A percentile compares a stretch with the other conserved stretches of the same genome.
Evolutionary conservation across 2,329 filamentous ascomycete species (phyloP).

Genomic region (Aspergillus bombycis): DNA sequence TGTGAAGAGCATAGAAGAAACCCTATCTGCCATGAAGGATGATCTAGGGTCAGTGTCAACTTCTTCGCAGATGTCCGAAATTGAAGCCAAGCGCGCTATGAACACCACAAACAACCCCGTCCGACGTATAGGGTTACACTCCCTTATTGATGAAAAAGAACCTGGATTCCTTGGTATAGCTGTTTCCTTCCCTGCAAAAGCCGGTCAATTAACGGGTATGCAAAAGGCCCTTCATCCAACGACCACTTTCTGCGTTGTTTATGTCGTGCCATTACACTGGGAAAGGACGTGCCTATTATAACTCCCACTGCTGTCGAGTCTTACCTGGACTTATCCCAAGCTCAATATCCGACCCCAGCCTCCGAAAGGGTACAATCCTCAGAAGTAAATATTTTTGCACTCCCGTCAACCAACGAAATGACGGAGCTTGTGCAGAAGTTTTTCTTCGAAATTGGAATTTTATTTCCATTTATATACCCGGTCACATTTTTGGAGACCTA

Average conservation of each 20-base stretch:
- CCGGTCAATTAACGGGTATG: not conserved
- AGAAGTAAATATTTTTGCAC: slow-evolving; percentile 26
- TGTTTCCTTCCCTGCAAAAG: not conserved
- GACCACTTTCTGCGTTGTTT: not conserved
- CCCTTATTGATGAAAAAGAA: slow-evolving; percentile 42
- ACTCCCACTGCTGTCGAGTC: not conserved
- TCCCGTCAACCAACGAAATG: slow-evolving; percentile 20
- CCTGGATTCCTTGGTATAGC: slow-evolving; percentile 40
- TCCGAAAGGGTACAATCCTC: not conserved
- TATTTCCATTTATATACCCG: slow-evolving; percentile 35
- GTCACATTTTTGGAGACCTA: slow-evolving; percentile 31
- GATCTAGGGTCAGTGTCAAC: slow-evolving; percentile 15
- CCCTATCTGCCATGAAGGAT: slow-evolving; percentile 17
- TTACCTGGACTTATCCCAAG: not conserved
- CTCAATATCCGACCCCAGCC: not conserved
- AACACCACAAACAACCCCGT: slow-evolving; percentile 23
- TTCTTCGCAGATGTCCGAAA: not conserved
- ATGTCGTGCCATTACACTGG: not conserved
- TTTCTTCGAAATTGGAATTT: slow-evolving; percentile 31
- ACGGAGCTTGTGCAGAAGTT: slow-evolving; percentile 23
- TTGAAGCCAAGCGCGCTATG: not conserved
- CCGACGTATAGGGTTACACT: slow-evolving; percentile 41
- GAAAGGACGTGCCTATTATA: not conserved
- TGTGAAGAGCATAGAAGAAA: slow-evolving; percentile 32
- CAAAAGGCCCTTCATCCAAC: not conserved